Evolutionary conservation across 768 basidiomycete species (phyloP).

Genomic region (Gymnopilus dilepis): DNA sequence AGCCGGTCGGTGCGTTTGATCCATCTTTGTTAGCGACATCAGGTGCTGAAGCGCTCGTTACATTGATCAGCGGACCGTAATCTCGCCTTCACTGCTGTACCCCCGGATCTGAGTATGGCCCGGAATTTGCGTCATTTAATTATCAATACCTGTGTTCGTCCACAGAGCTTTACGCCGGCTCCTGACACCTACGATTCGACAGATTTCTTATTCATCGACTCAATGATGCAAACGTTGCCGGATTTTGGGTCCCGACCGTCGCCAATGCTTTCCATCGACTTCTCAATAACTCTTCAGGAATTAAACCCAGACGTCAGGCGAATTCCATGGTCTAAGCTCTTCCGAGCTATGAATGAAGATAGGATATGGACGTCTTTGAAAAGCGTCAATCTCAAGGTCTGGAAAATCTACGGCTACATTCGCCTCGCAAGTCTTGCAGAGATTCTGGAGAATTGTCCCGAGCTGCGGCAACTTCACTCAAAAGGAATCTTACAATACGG

Average conservation of each 20-base stretch:
- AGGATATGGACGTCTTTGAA: neutral
- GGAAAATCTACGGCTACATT: constrained; percentile 1
- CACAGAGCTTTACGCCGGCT: neutral
- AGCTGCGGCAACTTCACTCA: neutral
- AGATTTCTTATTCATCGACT: neutral
- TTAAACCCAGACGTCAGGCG: neutral
- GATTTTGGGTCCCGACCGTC: neutral
- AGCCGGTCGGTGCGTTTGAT: neutral
- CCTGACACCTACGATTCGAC: neutral
- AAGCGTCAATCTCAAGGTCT: neutral
- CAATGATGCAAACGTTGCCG: neutral
- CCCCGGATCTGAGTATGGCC: neutral
- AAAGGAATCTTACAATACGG: neutral
- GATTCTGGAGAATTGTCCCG: neutral
- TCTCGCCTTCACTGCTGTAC: neutral
- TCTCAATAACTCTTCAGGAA: neutral
- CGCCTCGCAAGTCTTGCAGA: neutral
- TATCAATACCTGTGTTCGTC: neutral
- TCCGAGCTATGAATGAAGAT: neutral
- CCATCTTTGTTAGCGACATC: neutral
- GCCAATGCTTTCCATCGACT: neutral
- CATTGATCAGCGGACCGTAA: neutral
- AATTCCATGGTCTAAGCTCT: neutral
- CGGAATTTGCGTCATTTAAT: neutral
- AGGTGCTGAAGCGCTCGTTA: too few relatives aligned